Percentiles rank a stretch among this genome's conserved stretches.
Evolutionary conservation across 148 eudicot species (phyloP).

Genomic region (Cornus controversa): DNA sequence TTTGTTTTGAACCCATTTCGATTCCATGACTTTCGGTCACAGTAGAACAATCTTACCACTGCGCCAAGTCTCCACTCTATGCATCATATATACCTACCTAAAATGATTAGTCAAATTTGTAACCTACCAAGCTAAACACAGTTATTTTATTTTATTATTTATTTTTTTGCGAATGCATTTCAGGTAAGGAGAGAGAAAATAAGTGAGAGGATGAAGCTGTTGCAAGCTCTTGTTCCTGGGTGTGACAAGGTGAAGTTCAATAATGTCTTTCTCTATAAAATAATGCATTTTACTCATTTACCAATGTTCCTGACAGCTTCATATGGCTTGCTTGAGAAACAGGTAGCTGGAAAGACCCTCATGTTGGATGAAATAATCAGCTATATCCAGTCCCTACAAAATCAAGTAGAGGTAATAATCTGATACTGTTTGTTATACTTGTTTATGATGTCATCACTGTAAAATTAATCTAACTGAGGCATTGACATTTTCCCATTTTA

Average conservation of each 20-base stretch:
- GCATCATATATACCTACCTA: no score
- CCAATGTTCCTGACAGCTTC: conserved; percentile 16
- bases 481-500: background rate
- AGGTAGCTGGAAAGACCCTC: conserved; percentile 92
- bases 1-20: no score
- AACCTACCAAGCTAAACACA: no score
- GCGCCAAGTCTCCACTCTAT: no score
- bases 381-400: conserved; percentile 76
- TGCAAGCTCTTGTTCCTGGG: conserved; percentile 86
- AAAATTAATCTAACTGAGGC: background rate
- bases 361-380: conserved; percentile 89
- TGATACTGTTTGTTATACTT: background rate
- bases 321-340: conserved; percentile 26
- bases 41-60: no score
- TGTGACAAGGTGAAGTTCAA: conserved; percentile 69
- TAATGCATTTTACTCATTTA: background rate
- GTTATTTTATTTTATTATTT: no score
- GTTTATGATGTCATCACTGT: background rate
- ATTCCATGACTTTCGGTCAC: no score
- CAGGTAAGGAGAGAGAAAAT: conserved; percentile 89
- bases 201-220: conserved; percentile 74
- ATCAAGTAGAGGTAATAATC: conserved; percentile 67
- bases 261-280: background rate
- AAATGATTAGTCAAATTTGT: no score
- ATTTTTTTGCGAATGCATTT: background rate